Evolutionary conservation across 1,139 yeast species (phyloP), one percentile per base, ranked within the genome.

Genomic region (Zygotorulaspora mrakii): DNA sequence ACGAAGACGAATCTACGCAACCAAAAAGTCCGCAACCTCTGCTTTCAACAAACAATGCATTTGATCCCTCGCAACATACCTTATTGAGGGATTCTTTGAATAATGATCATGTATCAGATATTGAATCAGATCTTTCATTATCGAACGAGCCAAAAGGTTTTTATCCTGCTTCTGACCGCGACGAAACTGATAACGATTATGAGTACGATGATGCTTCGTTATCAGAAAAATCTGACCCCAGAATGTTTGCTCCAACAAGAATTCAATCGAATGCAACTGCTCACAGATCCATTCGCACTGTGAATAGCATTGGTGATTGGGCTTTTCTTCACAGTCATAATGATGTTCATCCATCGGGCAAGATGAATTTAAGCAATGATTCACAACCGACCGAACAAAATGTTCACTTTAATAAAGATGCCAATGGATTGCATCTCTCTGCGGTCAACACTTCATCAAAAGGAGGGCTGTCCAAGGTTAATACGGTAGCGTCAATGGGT

Each of bases 231-330:
- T 37, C 44, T 13, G 48, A 48, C 7, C 46, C 54, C 5, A 46
- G 46, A 22, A 47, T 57, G 44, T 56, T 49, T 39, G 39, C 44
- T 23, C 57, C 59, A 11, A 52, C 53, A 28, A 52, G 50, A 36
- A 46, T 49, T 24, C 45, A 47, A 18, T 46, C 58, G 5, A 53
- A 55, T 7, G 52, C 59, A 0, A 53, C 57, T 2, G 60, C 58
- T 6, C 59, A 55, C 39, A 48, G 59, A 37, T 58, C 63, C 1
- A 50, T 57, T 32, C 44, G 55, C 21, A 57, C 61, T 0, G 47
- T 50, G 5, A 54, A 53, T 37, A 58, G 60, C 46, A 51, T 50
- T 28, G 59, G 58, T 13, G 61, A 55, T 18, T 54, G 58, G 59
- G 53, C 55, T n/a, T 39, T 39, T 16, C 31, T 31, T 26, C 37